Evolutionary conservation across 306 rosid genomes (phyloP).

Genomic region (Pyrus communis): DNA sequence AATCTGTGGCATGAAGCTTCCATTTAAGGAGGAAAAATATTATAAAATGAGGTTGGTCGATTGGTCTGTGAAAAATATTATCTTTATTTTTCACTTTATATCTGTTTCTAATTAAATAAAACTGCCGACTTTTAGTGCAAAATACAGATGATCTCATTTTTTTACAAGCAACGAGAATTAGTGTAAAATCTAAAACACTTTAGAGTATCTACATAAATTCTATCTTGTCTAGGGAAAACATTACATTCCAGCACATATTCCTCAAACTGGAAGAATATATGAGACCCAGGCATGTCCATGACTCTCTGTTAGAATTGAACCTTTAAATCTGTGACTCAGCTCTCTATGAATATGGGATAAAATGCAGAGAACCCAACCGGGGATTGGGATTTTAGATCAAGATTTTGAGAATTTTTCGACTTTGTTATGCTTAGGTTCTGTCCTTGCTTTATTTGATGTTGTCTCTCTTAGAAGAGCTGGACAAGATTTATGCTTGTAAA

Average conservation of each 20-base stretch:
- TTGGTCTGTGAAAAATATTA: not conserved
- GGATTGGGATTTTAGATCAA: not conserved
- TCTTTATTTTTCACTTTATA: not conserved
- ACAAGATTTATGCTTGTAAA: not conserved
- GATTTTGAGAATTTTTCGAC: not conserved
- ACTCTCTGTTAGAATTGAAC: not conserved
- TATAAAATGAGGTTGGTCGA: not conserved
- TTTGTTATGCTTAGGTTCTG: not conserved
- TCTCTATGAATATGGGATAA: not conserved
- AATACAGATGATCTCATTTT: conserved; percentile 32
- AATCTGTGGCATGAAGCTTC: conserved; percentile 13
- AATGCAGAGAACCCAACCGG: not conserved
- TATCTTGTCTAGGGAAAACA: conserved; percentile 16
- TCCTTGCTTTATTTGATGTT: not conserved
- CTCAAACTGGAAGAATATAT: not conserved
- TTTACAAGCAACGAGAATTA: not conserved
- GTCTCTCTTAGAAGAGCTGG: not conserved
- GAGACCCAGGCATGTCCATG: not conserved
- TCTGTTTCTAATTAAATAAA: conserved; percentile 15
- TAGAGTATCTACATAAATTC: conserved; percentile 23
- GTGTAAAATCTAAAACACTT: not conserved
- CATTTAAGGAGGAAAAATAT: not conserved
- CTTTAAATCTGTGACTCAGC: not conserved
- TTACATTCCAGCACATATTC: conserved; percentile 14
- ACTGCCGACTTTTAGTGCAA: conserved; percentile 40